These are phyloP conservation scores for Scopulariopsis brevicaulis DNA, from an alignment of 2,329 filamentous ascomycete species.

Conservation along the genomic window DNA sequence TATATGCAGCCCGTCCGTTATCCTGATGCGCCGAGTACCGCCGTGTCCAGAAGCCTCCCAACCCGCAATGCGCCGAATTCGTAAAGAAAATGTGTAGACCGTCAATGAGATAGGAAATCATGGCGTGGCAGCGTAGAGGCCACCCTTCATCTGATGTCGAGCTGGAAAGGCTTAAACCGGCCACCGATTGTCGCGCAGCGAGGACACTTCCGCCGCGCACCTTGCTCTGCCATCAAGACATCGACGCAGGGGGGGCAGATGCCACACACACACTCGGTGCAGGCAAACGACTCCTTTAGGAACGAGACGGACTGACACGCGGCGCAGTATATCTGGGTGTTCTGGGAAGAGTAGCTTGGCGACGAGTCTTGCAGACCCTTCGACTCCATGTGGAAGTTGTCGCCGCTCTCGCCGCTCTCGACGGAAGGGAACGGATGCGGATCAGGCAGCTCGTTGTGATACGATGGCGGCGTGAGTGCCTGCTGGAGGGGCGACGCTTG, in stretches of 20 bases:
- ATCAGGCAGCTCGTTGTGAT: constrained; percentile 55
- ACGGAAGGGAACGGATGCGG: constrained; percentile 77
- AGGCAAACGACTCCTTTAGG: constrained; percentile 79
- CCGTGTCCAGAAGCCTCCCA: background rate
- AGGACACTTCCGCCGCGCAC: constrained; percentile 66
- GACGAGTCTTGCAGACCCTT: constrained; percentile 60
- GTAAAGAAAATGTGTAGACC: background rate
- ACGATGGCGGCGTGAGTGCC: constrained; percentile 73
- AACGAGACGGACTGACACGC: constrained; percentile 69
- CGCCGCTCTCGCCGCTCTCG: constrained; percentile 63
- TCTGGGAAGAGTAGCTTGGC: constrained; percentile 59
- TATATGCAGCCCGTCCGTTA: constrained; percentile 3
- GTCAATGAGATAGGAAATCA: constrained; percentile 3
- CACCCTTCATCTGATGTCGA: constrained; percentile 59
- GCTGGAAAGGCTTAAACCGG: constrained; percentile 73
- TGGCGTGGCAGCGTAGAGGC: constrained; percentile 5
- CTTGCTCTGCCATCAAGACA: constrained; percentile 64
- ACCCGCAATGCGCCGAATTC: background rate
- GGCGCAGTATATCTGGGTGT: constrained; percentile 85
- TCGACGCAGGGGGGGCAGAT: constrained; percentile 84
- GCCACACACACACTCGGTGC: constrained; percentile 92
- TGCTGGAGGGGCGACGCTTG: constrained; percentile 86
- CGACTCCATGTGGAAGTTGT: constrained; percentile 59
- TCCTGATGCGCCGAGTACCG: constrained; percentile 1
- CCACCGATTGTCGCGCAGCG: constrained; percentile 69